Evolutionary conservation across 176 grass and related monocot genomes (phyloP), one percentile per base, ranked within the genome.

Genomic region (Eremochloa ophiuroides): DNA sequence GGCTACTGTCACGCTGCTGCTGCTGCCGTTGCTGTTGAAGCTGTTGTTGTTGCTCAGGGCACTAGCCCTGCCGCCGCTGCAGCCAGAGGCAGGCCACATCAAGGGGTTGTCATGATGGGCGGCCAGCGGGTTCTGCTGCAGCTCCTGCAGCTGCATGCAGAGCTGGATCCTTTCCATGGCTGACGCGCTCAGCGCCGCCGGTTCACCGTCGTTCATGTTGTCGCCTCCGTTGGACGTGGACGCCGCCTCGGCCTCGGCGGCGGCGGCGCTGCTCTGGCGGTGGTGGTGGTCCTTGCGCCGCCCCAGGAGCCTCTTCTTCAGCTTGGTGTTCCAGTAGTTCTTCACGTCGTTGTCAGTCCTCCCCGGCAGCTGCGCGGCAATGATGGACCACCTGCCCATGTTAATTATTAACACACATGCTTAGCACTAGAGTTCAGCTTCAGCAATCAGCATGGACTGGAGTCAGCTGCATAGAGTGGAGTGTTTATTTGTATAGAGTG

Each of bases 241-340:
- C 27, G 38, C 0, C 3, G 48, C 11, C 27, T 82, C 91, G 3
- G 20, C 73, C 6, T 9, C 8, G 37, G 34, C 4, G 2, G 51
- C 18, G 51, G 14, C 20, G 38, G 27, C 56, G 7, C 40, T 27
- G 56, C 67, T 78, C 30, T 74, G 73, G 63, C 77, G 71, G 39
- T n/a, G 61, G 33, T 74, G 83, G 8, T 80, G 87, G 77, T 79
- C 89, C 82, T 83, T 97, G 68, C 81, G 83, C 64, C 88, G 84
- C 16, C 92, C 92, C 13, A 97, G 83, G 18, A 97, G 92, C 60
- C 81, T 84, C 84, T 97, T 97, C 92, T 97, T 97, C 37, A 97
- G 89, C 73, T 94, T 97, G 18, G 95, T 97, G 83, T 97, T 94
- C 95, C 95, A 97, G 92, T 97, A 97, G 85, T 97, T 97, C 81